These are phyloP conservation scores for Trichophyton equinum DNA, from an alignment of 2,329 filamentous ascomycete genomes.

Conservation along the genomic window DNA sequence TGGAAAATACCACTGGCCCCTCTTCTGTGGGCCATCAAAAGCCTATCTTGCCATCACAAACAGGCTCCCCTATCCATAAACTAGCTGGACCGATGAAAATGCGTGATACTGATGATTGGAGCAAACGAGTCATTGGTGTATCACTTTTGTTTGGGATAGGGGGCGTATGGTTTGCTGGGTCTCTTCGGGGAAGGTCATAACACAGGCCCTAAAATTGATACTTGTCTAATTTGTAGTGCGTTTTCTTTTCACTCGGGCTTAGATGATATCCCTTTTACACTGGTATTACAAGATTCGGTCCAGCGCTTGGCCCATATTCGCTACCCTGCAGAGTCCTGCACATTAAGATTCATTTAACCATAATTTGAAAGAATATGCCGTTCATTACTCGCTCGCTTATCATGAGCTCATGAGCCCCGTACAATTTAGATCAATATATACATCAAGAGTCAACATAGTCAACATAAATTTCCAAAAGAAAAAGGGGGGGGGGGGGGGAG, in stretches of 20 bases:
- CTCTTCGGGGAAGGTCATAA: conserved; percentile 6
- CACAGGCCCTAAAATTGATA: neutral
- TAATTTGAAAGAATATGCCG: neutral
- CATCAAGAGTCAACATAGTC: conserved; percentile 5
- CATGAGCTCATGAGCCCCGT: conserved; percentile 2
- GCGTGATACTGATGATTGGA: conserved; percentile 16
- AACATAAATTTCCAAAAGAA: neutral
- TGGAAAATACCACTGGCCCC: conserved; percentile 13
- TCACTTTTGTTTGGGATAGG: conserved; percentile 19
- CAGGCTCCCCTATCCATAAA: neutral
- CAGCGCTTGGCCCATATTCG: neutral
- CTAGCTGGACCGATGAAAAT: conserved; percentile 14
- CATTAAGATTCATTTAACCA: neutral
- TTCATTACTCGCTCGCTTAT: neutral
- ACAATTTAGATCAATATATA: conserved; percentile 8
- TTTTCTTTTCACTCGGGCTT: neutral
- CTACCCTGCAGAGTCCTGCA: neutral
- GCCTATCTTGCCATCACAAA: neutral
- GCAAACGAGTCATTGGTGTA: conserved; percentile 17
- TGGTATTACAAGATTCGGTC: neutral
- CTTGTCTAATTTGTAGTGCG: neutral
- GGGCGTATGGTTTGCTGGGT: conserved; percentile 19
- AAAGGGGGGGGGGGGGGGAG: too few species aligned
- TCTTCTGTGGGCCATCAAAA: neutral
- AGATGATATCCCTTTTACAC: neutral